Evolutionary conservation across 805 yeast genomes (phyloP).

Genomic region (Ogataea dorogensis): DNA sequence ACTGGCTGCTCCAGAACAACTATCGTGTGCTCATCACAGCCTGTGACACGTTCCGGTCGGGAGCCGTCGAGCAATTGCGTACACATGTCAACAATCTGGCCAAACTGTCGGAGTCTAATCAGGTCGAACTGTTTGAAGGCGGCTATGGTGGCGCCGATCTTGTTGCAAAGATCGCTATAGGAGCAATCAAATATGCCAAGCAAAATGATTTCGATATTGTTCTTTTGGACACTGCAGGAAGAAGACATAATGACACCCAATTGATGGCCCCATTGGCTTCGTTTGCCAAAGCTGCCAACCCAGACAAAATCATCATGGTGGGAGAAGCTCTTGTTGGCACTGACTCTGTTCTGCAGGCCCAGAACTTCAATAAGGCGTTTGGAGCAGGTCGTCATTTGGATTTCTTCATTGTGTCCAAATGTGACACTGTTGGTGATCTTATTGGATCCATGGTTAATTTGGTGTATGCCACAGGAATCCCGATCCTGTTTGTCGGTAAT

Average conservation of each 20-base stretch:
- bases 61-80: conserved; percentile 96
- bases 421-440: conserved; percentile 96
- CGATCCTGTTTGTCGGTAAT: conserved; percentile 91
- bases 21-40: conserved; percentile 88
- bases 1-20: conserved; percentile 91
- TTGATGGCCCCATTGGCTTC: conserved; percentile 94
- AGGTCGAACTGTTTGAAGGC: conserved; percentile 82
- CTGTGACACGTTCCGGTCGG: conserved; percentile 96
- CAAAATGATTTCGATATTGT: conserved; percentile 77
- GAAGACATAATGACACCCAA: conserved; percentile 92
- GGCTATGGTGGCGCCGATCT: conserved; percentile 97
- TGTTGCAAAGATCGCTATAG: conserved; percentile 89
- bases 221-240: conserved; percentile 94
- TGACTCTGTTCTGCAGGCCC: conserved; percentile 93
- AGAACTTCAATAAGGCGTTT: conserved; percentile 88
- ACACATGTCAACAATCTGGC: conserved; percentile 88
- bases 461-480: conserved; percentile 95
- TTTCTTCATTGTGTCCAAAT: conserved; percentile 88
- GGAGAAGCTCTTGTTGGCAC: conserved; percentile 98
- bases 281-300: conserved; percentile 92
- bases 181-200: conserved; percentile 79
- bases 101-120: conserved; percentile 48
- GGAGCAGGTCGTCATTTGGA: conserved; percentile 80
- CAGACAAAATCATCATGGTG: conserved; percentile 96
- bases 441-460: conserved; percentile 96